These are phyloP conservation scores for Suillus hirtellus DNA, from an alignment of 768 basidiomycete genomes.

Conservation along the genomic window DNA sequence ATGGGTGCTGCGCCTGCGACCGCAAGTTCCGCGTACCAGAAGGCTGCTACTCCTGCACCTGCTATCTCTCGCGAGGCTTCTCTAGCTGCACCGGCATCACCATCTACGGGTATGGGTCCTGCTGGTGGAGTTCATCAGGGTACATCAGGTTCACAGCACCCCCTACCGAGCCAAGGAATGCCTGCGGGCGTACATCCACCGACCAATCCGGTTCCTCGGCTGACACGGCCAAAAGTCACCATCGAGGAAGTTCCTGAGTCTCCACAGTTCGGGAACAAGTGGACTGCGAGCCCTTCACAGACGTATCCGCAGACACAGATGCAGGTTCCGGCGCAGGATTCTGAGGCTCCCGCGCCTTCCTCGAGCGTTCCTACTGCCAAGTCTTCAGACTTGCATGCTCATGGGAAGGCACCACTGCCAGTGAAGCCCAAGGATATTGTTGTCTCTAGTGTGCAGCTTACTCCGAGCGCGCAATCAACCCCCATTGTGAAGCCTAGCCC, in stretches of 20 bases:
- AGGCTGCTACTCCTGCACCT: neutral
- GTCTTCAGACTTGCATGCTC: slow-evolving; percentile 14
- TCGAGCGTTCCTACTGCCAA: neutral
- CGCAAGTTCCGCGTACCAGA: neutral
- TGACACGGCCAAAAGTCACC: slow-evolving; percentile 28
- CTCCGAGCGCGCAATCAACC: neutral
- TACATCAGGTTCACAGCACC: neutral
- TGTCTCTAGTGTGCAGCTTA: neutral
- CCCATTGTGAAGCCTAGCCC: neutral
- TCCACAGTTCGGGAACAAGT: slow-evolving; percentile 17
- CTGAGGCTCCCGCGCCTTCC: slow-evolving; percentile 13
- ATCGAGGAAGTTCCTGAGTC: slow-evolving; percentile 30
- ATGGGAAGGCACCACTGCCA: slow-evolving; percentile 23
- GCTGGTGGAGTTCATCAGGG: neutral
- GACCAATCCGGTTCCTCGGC: slow-evolving; percentile 12
- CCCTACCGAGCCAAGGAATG: neutral
- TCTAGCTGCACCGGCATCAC: neutral
- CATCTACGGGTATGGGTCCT: neutral
- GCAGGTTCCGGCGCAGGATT: slow-evolving; percentile 13
- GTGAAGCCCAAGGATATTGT: slow-evolving; percentile 21
- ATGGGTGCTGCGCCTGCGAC: neutral
- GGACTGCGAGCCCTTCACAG: slow-evolving; percentile 6
- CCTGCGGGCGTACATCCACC: slow-evolving; percentile 1
- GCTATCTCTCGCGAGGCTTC: slow-evolving; percentile 2
- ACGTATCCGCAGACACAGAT: slow-evolving; percentile 9